phyloP scores from a whole-genome alignment of 1,139 yeast species.

The Kazachstania sp. region DNA sequence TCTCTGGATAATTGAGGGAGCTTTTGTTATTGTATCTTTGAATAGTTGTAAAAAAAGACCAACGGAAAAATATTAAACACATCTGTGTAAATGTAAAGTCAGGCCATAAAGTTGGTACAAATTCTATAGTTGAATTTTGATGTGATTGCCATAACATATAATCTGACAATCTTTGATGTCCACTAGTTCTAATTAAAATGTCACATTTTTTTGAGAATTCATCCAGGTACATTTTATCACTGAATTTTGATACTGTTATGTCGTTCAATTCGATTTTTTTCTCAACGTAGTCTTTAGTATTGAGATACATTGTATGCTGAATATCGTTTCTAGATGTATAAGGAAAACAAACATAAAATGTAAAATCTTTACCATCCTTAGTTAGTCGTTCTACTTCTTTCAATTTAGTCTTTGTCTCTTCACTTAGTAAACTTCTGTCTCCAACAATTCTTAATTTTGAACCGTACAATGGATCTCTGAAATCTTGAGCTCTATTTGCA shows the following conservation, averaged over 20 bases:
- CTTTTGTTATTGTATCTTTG: constrained; percentile 12
- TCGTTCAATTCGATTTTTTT: constrained; percentile 33
- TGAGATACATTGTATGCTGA: constrained; percentile 48
- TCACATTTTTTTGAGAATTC: constrained; percentile 64
- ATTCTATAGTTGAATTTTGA: constrained; percentile 62
- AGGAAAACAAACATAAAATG: constrained; percentile 83
- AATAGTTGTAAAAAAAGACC: constrained; percentile 37
- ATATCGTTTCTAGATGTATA: constrained; percentile 93
- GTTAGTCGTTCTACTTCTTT: constrained; percentile 58
- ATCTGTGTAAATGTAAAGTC: constrained; percentile 53
- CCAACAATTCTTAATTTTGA: constrained; percentile 60
- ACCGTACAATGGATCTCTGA: constrained; percentile 48
- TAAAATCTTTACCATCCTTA: constrained; percentile 37
- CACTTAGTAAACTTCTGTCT: constrained; percentile 54
- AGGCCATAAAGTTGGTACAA: constrained; percentile 77
- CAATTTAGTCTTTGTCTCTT: constrained; percentile 54
- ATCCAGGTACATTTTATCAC: constrained; percentile 51
- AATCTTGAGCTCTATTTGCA: constrained; percentile 22
- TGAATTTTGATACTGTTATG: constrained; percentile 37
- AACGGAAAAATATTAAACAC: constrained; percentile 43
- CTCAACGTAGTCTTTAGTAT: constrained; percentile 32
- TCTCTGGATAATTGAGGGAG: not conserved
- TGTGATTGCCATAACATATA: constrained; percentile 80
- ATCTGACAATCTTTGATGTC: constrained; percentile 77
- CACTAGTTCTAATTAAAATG: constrained; percentile 74